A percentile compares a stretch with the other conserved stretches of the same genome.
These are phyloP conservation scores for Mortierella alpina DNA, from an alignment of 192 early-diverging fungal genomes.

Conservation along the genomic window DNA sequence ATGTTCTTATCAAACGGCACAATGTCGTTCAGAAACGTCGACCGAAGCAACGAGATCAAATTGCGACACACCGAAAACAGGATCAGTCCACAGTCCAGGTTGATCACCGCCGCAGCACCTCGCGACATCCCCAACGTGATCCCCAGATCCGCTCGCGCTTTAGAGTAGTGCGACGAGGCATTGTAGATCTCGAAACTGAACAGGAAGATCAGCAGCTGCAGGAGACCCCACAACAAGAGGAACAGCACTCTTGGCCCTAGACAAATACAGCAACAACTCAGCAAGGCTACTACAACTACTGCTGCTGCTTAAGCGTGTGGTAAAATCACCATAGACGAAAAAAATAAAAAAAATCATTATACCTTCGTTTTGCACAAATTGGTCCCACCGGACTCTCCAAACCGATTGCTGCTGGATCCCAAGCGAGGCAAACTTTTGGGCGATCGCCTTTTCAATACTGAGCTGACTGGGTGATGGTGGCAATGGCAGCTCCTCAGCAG, in stretches of 20 bases:
- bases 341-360: neutral
- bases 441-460: slow-evolving; percentile 48
- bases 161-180: slow-evolving; percentile 57
- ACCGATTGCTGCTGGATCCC: slow-evolving; percentile 22
- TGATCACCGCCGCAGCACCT: slow-evolving; percentile 68
- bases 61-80: slow-evolving; percentile 83
- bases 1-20: slow-evolving; percentile 89
- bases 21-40: slow-evolving; percentile 78
- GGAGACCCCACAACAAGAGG: slow-evolving; percentile 66
- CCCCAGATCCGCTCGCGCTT: slow-evolving; percentile 59
- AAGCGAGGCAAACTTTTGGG: slow-evolving; percentile 43
- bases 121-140: slow-evolving; percentile 60
- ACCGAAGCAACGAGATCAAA: slow-evolving; percentile 78
- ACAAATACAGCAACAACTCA: too few relatives aligned
- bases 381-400: slow-evolving; percentile 19
- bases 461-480: slow-evolving; percentile 30
- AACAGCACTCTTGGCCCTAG: slow-evolving; percentile 52
- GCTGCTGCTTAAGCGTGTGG: too few relatives aligned
- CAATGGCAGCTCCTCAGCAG: neutral
- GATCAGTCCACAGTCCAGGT: slow-evolving; percentile 81
- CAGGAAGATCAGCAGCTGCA: slow-evolving; percentile 63
- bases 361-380: slow-evolving; percentile 35
- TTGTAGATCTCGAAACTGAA: slow-evolving; percentile 67
- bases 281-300: too few relatives aligned
- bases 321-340: neutral